Conservation (phyloP, 2,329 filamentous ascomycete species). For the Teratosphaeria nubilosa region DNA sequence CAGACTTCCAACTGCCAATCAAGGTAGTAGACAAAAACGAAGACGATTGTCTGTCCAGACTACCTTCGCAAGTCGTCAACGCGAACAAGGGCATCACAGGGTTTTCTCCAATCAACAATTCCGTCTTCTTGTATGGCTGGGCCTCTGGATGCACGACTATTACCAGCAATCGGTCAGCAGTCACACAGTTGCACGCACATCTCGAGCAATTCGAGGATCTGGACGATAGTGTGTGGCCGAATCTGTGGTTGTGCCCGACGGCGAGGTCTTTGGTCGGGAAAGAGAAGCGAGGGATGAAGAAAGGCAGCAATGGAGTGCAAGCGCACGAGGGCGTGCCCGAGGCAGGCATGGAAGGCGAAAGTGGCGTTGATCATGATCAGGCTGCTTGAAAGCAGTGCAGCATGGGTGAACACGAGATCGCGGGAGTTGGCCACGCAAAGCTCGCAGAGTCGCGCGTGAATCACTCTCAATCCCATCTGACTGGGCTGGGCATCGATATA, state of each 20-base stretch:
- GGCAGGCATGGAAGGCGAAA: not conserved
- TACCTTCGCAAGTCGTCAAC: constrained; percentile 37
- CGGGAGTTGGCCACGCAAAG: not conserved
- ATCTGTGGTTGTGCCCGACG: constrained; percentile 55
- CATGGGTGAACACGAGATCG: not conserved
- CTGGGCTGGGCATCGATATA: no score
- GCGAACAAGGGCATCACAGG: constrained; percentile 41
- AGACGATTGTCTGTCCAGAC: constrained; percentile 25
- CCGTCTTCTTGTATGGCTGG: constrained; percentile 67
- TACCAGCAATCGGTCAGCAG: constrained; percentile 59
- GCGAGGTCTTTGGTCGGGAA: constrained; percentile 59
- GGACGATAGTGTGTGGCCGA: constrained; percentile 44
- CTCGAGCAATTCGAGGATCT: constrained; percentile 46
- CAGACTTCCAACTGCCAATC: constrained; percentile 52
- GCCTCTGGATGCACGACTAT: constrained; percentile 52
- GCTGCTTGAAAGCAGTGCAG: not conserved
- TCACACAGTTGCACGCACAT: constrained; percentile 52
- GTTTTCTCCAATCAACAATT: constrained; percentile 48
- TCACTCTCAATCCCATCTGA: no score
- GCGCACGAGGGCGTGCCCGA: not conserved
- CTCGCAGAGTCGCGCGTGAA: not conserved
- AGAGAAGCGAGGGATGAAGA: constrained; percentile 34
- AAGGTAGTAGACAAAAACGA: constrained; percentile 40
- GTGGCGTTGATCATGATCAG: not conserved
- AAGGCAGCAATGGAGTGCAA: not conserved